Base-by-base conservation (phyloP, 768 basidiomycete species). In the Termitomyces sp. region DNA sequence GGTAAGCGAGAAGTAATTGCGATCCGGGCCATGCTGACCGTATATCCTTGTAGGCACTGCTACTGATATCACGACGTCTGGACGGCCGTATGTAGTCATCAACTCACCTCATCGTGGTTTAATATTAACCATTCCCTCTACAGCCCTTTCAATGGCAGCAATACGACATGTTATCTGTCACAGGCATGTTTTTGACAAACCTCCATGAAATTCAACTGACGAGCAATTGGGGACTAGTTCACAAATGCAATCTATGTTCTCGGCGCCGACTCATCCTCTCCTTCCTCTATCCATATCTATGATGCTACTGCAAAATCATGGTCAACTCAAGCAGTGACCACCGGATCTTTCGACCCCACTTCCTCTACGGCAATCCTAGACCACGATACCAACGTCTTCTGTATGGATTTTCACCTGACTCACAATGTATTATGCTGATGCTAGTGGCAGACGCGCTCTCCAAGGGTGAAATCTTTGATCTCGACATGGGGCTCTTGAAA, bases 341-440 rank as follows among this genome's bases (percentile, higher is more conserved):
- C 80, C 39, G 73, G 73, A 57, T 33, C 46, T n/a, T 88, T 90
- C 66, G 86, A 94, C 71, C 81, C 85, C 4, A 72, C 79, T 2
- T 82, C 84, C 20, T 89, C 87, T 67, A 80, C 78, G 32, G 84
- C 90, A 32, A 87, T 96, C 63, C 82, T 98, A 38, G 95, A 98
- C 75, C 95, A 96, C 65, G 95, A 98, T 73, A 98, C 95, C 54
- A 95, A 96, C 63, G 86, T 89, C 62, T 89, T 97, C 76, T 95
- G 89, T 90, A 72, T 65, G 80, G 74, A 56, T 56, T 48, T 57
- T 50, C 22, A 28, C 44, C 35, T 49, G 53, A 42, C 16, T 39
- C 49, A 12, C 40, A 5, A 57, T 13, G 33, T 56, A 38, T 54
- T 2, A 16, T 61, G 35, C 63, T 54, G 42, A 57, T 36, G 16